phyloP scores from a whole-genome alignment of 257 asterid genomes.

The Solanum arcanum region DNA sequence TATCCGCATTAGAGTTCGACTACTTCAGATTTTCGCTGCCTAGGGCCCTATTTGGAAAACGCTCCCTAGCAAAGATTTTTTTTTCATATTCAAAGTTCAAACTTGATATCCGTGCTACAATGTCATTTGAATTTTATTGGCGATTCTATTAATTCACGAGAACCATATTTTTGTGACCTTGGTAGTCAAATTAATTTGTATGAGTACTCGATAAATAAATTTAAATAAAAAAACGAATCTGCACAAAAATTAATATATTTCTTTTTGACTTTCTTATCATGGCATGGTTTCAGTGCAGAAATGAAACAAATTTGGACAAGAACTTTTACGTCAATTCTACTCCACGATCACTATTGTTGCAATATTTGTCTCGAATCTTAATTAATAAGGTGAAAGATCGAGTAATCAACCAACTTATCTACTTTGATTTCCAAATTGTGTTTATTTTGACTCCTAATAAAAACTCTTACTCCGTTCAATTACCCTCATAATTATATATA shows the following conservation, averaged over 20 bases:
- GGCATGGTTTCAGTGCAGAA: not conserved
- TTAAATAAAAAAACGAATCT: not conserved
- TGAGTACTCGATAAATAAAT: not conserved
- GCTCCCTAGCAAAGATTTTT: not conserved
- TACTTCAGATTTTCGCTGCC: too few species aligned
- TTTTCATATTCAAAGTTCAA: too few species aligned
- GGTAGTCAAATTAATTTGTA: not conserved
- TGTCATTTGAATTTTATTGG: not conserved
- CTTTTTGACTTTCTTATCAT: not conserved
- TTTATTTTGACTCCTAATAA: not conserved
- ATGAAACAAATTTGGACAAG: not conserved
- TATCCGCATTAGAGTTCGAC: too few species aligned
- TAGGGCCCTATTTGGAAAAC: too few species aligned
- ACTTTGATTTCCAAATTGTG: too few species aligned
- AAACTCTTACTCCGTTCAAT: not conserved
- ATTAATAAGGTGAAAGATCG: not conserved
- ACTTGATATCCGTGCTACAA: fast-evolving
- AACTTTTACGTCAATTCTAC: not conserved
- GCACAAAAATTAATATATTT: not conserved
- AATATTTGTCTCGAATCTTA: too few species aligned
- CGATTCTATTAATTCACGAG: not conserved
- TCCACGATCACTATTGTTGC: not conserved
- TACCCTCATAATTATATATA: not conserved
- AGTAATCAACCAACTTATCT: not conserved
- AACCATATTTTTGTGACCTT: not conserved